phyloP scores from a whole-genome alignment of 345 rosid species.

The Corchorus olitorius region DNA sequence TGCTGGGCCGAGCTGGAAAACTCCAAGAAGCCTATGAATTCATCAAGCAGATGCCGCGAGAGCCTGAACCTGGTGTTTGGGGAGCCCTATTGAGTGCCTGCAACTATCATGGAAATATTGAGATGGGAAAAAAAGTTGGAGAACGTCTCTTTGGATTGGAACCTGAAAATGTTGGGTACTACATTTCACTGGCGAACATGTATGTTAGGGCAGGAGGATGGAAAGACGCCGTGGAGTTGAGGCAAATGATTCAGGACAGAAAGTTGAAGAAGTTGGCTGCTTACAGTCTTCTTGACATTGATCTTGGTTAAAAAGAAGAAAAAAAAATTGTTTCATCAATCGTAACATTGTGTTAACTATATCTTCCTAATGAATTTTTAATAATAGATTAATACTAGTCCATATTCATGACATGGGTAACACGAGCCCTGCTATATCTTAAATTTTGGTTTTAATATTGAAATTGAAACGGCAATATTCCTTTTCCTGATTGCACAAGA shows the following conservation, averaged over 20 bases:
- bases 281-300: background rate
- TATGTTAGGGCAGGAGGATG: slow-evolving; percentile 25
- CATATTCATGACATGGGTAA: no score
- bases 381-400: no score
- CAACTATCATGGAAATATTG: slow-evolving; percentile 49
- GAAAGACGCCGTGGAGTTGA: slow-evolving; percentile 20
- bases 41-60: slow-evolving; percentile 51
- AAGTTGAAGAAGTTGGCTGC: slow-evolving; percentile 16
- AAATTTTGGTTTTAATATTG: no score
- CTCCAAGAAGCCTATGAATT: slow-evolving; percentile 47
- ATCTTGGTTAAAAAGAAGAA: no score
- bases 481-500: no score
- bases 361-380: no score
- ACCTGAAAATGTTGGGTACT: slow-evolving; percentile 51
- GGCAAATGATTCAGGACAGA: slow-evolving; percentile 8
- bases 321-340: no score
- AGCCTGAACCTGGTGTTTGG: slow-evolving; percentile 55
- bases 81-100: slow-evolving; percentile 60
- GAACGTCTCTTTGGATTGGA: slow-evolving; percentile 56
- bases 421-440: no score
- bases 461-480: no score
- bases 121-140: slow-evolving; percentile 63
- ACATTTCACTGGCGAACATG: slow-evolving; percentile 22
- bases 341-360: no score
- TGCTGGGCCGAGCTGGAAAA: slow-evolving; percentile 55